Evolutionary conservation across 495 filamentous ascomycete species (phyloP), one percentile per base, ranked within the genome.

Genomic region (Cercophora newfieldiana): DNA sequence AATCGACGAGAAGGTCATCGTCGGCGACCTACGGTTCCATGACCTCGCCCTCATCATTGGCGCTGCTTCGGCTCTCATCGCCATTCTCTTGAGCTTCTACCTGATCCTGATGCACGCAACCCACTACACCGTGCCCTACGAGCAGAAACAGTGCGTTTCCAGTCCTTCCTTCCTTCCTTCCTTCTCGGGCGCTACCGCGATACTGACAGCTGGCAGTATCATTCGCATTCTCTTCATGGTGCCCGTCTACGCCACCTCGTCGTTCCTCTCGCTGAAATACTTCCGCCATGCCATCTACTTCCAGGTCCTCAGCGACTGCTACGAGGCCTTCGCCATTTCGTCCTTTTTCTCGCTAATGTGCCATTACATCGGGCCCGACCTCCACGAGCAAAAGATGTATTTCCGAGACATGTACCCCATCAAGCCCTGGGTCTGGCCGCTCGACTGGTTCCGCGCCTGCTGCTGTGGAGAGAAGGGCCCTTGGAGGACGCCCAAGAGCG

Each of bases 161-260:
- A n/a, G 59, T 21, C 51, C 30, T 28, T 31, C 14, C 10, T 22
- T 49, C 29, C 28, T 2, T 51, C 24, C 16, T 7, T 7, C 19
- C 14, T 8, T 24, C 6, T 19, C 16, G 28, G 19, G 1, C 31
- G 6, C 29, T 56, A 8, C n/a, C 37, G 30, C 30, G 4, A 44
- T 5, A 24, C 61, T 61, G 51, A 66, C 66, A 56, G 37, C 54
- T 44, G 31, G n/a, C 67, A 87, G 82, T 74, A 94, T 96, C 66
- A 93, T 97, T 64, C 91, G 93, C 50, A 95, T 97, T 65, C 84
- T 97, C 4, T 89, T 92, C 71, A 96, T 97, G 92, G 85, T 96
- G 30, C 93, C 93, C 26, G 82, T 96, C 59, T 97, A 96, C 73
- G 85, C 91, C 29, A 79, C 88, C 55, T 90, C 93, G 58, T 87